These are phyloP conservation scores for Angomonas desouzai DNA, from an alignment of 208 protist species.

Conservation along the genomic window DNA sequence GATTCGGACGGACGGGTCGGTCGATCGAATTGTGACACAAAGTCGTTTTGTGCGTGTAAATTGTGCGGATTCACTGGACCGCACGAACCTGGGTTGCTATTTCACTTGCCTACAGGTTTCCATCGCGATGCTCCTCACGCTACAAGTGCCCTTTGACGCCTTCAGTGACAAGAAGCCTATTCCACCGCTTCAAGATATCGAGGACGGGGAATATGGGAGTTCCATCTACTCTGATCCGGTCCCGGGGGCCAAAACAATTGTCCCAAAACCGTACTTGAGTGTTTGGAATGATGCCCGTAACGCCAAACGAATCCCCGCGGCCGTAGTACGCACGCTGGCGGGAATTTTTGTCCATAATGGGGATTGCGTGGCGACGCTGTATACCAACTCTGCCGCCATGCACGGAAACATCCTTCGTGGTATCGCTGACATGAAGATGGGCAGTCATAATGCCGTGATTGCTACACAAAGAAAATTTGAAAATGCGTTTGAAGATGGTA, in stretches of 20 bases:
- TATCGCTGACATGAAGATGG: conserved; percentile 57
- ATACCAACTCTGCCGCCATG: conserved; percentile 93
- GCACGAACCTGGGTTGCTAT: conserved; percentile 93
- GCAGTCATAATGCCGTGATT: conserved; percentile 79
- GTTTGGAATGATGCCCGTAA: conserved; percentile 72
- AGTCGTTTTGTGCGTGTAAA: conserved; percentile 88
- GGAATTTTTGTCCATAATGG: conserved; percentile 84
- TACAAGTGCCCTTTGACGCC: conserved; percentile 44
- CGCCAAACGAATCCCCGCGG: conserved; percentile 37
- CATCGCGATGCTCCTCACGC: conserved; percentile 71
- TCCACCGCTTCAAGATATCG: conserved; percentile 46
- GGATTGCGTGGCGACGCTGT: conserved; percentile 87
- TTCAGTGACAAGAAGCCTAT: conserved; percentile 49
- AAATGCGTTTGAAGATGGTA: conserved; percentile 84
- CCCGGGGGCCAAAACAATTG: conserved; percentile 29
- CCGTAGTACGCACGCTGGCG: conserved; percentile 48
- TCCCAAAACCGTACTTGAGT: conserved; percentile 56
- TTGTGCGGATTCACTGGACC: conserved; percentile 93
- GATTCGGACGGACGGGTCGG: conserved; percentile 30
- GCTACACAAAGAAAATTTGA: conserved; percentile 76
- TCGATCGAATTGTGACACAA: conserved; percentile 56
- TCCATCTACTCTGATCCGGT: conserved; percentile 31
- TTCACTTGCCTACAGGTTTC: conserved; percentile 80
- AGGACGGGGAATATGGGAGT: conserved; percentile 24
- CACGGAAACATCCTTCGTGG: conserved; percentile 86